Conservation (phyloP, 2,329 filamentous ascomycete genomes). For the Exophiala dermatitidis region DNA sequence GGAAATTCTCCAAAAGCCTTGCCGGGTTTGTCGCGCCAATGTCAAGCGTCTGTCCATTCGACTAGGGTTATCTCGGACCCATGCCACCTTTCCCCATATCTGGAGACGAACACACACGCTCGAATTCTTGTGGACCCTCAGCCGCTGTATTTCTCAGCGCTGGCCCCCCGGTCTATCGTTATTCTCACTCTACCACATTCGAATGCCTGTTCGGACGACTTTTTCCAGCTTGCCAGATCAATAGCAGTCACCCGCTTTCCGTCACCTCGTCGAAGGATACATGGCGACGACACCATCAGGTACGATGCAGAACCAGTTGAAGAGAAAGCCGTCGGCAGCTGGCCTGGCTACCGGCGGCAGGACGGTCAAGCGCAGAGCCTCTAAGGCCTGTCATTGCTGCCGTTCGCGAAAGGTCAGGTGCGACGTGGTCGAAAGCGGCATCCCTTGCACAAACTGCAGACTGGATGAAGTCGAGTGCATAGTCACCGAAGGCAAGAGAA, state of each 20-base stretch:
- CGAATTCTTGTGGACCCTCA: not conserved
- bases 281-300: constrained; percentile 2
- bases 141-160: not conserved
- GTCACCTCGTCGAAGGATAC: not conserved
- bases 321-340: constrained; percentile 52
- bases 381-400: constrained; percentile 83
- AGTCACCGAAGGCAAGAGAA: constrained; percentile 72
- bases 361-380: constrained; percentile 75
- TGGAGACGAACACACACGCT: constrained; percentile 5
- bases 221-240: not conserved
- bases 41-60: not conserved
- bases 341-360: constrained; percentile 48
- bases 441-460: constrained; percentile 80
- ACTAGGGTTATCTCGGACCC: constrained; percentile 13
- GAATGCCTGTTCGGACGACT: not conserved
- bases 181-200: not conserved
- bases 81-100: constrained; percentile 15
- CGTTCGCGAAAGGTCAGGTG: constrained; percentile 85
- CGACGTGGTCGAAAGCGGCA: constrained; percentile 80
- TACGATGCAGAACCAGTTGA: constrained; percentile 33
- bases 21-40: constrained; percentile 7
- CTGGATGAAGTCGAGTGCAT: constrained; percentile 47
- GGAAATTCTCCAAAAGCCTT: constrained; percentile 2
- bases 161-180: not conserved
- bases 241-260: not conserved